A percentile compares a stretch with the other conserved stretches of the same genome.
phyloP scores from a whole-genome alignment of 106 monocot species.

The Phalaenopsis equestris region DNA sequence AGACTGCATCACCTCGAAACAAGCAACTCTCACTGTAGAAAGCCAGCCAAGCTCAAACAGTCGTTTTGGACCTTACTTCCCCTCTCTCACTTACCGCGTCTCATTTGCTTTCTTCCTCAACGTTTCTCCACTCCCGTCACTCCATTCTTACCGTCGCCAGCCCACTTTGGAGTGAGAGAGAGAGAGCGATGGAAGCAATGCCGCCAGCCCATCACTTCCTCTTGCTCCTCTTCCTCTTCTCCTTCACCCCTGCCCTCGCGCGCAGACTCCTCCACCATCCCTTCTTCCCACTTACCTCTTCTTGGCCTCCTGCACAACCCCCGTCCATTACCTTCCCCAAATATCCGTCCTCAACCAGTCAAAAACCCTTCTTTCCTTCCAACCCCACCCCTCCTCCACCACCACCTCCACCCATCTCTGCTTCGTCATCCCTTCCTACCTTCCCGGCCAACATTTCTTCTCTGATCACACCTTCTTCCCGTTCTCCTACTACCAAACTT shows the following conservation, averaged over 20 bases:
- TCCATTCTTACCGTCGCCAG: not conserved
- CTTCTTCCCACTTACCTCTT: slow-evolving; percentile 22
- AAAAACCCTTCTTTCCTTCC: slow-evolving; percentile 13
- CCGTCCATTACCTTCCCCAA: slow-evolving; percentile 21
- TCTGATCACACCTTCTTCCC: slow-evolving; percentile 13
- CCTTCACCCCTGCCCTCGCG: not conserved
- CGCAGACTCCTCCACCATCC: slow-evolving; percentile 22
- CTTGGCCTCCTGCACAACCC: slow-evolving; percentile 15
- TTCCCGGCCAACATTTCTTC: slow-evolving; percentile 39
- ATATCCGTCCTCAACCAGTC: slow-evolving; percentile 5
- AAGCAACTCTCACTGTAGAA: not conserved
- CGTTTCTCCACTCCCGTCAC: not conserved
- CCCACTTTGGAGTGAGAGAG: not conserved
- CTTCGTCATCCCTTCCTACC: slow-evolving; percentile 25
- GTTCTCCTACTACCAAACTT: slow-evolving; percentile 21
- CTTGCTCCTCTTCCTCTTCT: not conserved
- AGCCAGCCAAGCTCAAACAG: not conserved
- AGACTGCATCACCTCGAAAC: not conserved
- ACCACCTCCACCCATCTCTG: not conserved
- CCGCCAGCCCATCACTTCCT: not conserved
- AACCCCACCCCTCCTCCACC: slow-evolving; percentile 3
- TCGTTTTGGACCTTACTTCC: not conserved
- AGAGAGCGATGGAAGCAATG: not conserved
- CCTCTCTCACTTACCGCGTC: not conserved
- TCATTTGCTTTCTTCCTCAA: not conserved